Conservation (phyloP, 192 early-diverging fungal species). For the Umbelopsis isabellina region DNA sequence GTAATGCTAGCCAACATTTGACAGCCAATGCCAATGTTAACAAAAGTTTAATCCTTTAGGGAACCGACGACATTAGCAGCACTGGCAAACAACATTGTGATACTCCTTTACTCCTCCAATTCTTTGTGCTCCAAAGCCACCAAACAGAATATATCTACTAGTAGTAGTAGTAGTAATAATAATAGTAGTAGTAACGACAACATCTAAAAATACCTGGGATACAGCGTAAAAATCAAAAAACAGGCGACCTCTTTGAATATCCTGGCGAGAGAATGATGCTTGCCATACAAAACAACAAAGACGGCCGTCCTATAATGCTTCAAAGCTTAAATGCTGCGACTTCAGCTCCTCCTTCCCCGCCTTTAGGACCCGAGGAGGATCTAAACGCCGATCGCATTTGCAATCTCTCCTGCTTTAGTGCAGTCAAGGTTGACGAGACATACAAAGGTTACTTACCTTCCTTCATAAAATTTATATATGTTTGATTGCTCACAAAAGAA, state of each 20-base stretch:
- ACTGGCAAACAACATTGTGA: constrained; percentile 45
- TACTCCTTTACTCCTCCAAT: constrained; percentile 45
- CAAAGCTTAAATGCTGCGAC: constrained; percentile 20
- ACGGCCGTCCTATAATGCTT: background rate
- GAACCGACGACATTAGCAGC: constrained; percentile 30
- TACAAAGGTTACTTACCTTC: background rate
- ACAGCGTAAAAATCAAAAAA: no score
- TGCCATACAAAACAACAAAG: background rate
- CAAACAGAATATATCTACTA: constrained; percentile 39
- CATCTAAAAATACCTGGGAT: no score
- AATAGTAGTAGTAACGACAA: background rate
- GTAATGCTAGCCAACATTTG: no score
- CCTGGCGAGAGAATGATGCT: constrained; percentile 11
- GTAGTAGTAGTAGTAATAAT: constrained; percentile 36
- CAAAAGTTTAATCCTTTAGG: background rate
- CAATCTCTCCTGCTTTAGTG: background rate
- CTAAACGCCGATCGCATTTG: background rate
- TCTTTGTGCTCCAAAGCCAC: constrained; percentile 46
- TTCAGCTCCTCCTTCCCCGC: constrained; percentile 16
- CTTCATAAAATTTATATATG: background rate
- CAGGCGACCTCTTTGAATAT: background rate
- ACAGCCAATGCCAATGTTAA: background rate
- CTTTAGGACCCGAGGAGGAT: constrained; percentile 1
- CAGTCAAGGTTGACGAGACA: background rate
- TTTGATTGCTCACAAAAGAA: background rate